Base-by-base conservation (phyloP, 108 stramenopile genomes). In the Nannochloropsis salina region DNA sequence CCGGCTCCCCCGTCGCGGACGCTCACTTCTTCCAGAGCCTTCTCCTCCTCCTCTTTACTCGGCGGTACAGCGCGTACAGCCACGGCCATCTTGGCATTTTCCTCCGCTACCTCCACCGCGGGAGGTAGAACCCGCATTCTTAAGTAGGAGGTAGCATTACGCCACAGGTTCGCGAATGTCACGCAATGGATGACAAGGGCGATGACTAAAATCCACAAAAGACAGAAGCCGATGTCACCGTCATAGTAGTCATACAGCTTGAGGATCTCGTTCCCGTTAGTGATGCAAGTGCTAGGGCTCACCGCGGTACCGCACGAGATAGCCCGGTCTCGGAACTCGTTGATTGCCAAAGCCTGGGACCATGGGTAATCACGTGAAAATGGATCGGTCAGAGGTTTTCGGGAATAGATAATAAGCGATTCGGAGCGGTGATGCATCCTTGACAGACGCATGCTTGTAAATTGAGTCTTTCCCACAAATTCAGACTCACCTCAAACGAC, bases 21-120 rank as follows among this genome's bases (percentile, higher is more conserved):
- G n/a, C n/a, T 74, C 8, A 74, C 61, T 74, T 74, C 61, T 3
- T 74, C 61, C 61, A 74, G 61, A n/a, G 61, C 61, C 61, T 74
- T n/a, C 61, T 74, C 61, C n/a, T 74, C 61, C 61, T 74, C 61
- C 61, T 74, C 61, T n/a, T 74, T 74, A n/a, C 5, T 74, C n/a
- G 61, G 61, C 15, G 61, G 61, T n/a, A n/a, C n/a, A n/a, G 61
- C 6, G n/a, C 61, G 15, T n/a, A 74, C 61, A 15, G 61, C n/a
- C 61, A 74, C 61, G 61, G 20, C 6, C 61, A n/a, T 74, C 61
- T 74, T 15, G 61, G 8, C 61, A 4, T 3, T 74, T n/a, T n/a
- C 6, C 20, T n/a, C n/a, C 20, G 61, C 61, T 2, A 6, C 61
- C 3, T n/a, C 61, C 61, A 74, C 20, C 61, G 8, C 61, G n/a